Evolutionary conservation across 208 protist genomes (phyloP), one percentile per base, ranked within the genome.

Genomic region (Strigomonas oncopelti): DNA sequence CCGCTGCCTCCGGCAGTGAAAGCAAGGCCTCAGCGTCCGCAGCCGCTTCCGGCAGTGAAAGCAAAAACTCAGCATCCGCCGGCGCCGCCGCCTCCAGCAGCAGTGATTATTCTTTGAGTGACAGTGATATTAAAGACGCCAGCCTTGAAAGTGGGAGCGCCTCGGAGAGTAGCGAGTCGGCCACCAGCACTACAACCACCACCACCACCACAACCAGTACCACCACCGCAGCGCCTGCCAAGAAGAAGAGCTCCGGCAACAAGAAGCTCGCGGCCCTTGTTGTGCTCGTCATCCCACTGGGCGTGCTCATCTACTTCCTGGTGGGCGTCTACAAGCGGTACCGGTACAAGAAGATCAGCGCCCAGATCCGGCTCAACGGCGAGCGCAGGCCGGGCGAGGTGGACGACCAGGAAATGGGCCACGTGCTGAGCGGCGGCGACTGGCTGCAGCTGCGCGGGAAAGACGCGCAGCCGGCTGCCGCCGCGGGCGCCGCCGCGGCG

Each of bases 371-470:
- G 16, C 74, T 92, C 13, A 83, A 75, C 61, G 83, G 81, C 27
- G 67, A 65, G 1, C 70, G 74, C 32, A 36, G 78, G 24, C 74
- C 80, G 0, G 80, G 85, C 0, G 73, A 83, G 28, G 82, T 86
- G 36, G 80, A 88, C 52, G 77, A 84, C 52, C 46, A 45, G 8
- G 82, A 88, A 28, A 77, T 91, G 69, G 80, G 75, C 34, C 36
- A 71, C 14, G 74, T 60, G 0, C 69, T 88, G 45, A 65, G 56
- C 45, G 80, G 80, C 7, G 85, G 78, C 16, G 75, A 83, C 38
- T 84, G 75, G 80, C 70, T 86, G 57, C 58, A 56, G 42, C 67
- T 46, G 14, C 29, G 57, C 45, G 16, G 54, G 42, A 1, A 36
- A 25, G 20, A 56, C 61, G n/a, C 60, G 18, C 9, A 52, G 53